Evolutionary conservation across 306 rosid genomes (phyloP).

Genomic region (Prunus mira): DNA sequence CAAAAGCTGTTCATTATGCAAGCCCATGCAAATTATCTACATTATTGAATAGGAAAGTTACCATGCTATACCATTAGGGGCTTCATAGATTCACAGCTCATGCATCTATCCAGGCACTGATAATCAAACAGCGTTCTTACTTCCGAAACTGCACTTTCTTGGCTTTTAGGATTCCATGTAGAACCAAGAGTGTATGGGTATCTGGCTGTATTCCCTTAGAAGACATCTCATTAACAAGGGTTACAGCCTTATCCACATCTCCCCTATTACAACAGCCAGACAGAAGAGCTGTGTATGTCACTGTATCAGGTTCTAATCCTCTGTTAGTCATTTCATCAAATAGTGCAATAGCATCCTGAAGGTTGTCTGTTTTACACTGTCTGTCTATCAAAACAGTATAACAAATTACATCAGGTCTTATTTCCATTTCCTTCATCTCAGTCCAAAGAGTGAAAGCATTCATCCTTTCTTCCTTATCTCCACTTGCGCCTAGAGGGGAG

Average conservation of each 20-base stretch:
- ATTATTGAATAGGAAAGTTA: not conserved
- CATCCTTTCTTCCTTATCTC: constrained; percentile 3
- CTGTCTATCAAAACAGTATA: constrained; percentile 75
- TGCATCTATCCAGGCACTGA: constrained; percentile 14
- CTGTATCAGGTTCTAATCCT: constrained; percentile 68
- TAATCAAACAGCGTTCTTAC: constrained; percentile 14
- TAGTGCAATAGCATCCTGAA: constrained; percentile 49
- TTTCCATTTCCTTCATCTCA: constrained; percentile 57
- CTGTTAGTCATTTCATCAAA: constrained; percentile 50
- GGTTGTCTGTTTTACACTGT: constrained; percentile 43
- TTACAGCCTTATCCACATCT: constrained; percentile 35
- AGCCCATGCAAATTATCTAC: not conserved
- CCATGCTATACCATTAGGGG: not conserved
- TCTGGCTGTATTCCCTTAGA: constrained; percentile 48
- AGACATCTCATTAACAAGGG: constrained; percentile 50
- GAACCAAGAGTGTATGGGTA: constrained; percentile 20
- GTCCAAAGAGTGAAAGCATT: constrained; percentile 42
- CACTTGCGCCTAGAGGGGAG: constrained; percentile 9
- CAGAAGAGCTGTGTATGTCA: constrained; percentile 64
- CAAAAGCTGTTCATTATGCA: not conserved
- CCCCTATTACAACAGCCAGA: constrained; percentile 44
- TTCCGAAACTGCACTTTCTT: constrained; percentile 39
- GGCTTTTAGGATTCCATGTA: constrained; percentile 54
- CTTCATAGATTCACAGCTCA: constrained; percentile 7
- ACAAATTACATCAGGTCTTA: constrained; percentile 57